These are phyloP conservation scores for Leccinum glutinopallens DNA, from an alignment of 1,284 basidiomycete genomes.

Conservation along the genomic window DNA sequence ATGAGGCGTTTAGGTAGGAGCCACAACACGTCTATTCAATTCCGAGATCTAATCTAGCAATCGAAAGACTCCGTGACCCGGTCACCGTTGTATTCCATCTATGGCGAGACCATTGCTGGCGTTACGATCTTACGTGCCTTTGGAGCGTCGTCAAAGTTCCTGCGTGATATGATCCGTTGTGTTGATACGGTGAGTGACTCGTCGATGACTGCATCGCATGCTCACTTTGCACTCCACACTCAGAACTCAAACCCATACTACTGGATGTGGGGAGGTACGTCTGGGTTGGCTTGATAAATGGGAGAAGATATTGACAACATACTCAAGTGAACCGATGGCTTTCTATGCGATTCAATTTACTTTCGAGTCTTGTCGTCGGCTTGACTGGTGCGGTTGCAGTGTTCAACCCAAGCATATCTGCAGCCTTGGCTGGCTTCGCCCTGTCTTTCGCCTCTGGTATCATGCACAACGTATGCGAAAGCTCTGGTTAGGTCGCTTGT, in stretches of 20 bases:
- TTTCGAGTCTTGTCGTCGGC: constrained; percentile 75
- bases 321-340: constrained; percentile 76
- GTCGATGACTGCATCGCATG: background rate
- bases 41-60: constrained; percentile 4
- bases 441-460: constrained; percentile 81
- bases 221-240: background rate
- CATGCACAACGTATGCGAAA: constrained; percentile 64
- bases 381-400: constrained; percentile 72
- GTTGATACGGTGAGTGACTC: constrained; percentile 69
- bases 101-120: constrained; percentile 89
- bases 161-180: constrained; percentile 83
- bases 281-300: background rate
- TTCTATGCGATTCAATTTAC: constrained; percentile 80
- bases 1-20: constrained; percentile 83
- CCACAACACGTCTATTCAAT: background rate
- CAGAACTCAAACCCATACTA: constrained; percentile 80
- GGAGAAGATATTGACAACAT: constrained; percentile 6
- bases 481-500: constrained; percentile 1
- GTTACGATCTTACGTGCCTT: constrained; percentile 87
- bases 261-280: constrained; percentile 81
- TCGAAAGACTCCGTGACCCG: constrained; percentile 80
- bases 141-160: constrained; percentile 83
- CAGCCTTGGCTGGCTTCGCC: constrained; percentile 82
- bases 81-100: constrained; percentile 90
- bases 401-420: constrained; percentile 68